Base-by-base conservation (phyloP, 306 rosid genomes). In the Quercus variabilis region DNA sequence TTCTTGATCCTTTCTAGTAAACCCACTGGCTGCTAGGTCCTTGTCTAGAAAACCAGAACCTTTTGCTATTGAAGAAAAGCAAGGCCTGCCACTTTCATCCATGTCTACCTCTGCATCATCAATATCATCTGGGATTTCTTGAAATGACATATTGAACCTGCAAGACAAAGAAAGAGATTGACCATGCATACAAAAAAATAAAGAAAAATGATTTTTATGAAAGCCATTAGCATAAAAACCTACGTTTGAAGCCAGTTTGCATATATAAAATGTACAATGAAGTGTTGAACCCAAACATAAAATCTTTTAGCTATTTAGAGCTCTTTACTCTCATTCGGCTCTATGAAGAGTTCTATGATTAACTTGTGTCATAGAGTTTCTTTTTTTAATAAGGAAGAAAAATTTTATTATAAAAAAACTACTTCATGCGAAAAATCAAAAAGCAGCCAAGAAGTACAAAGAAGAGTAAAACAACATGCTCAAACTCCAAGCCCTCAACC, bases 11-110 rank as follows among this genome's bases (percentile, higher is more conserved):
- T 90, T 92, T 79, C 79, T 88, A 69, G 91, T 80, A 84, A 94
- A 94, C 73, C 98, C 98, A 86, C 98, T 94, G 78, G 97, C 98
- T 77, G 94, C 88, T 84, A 94, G 94, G 76, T 94, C 98, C 85
- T 87, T 92, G 84, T 94, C 98, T 72, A 94, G 86, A 85, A 69
- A 87, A 85, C 89, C 92, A 80, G 83, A 77, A 59, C 85, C 83
- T 86, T 87, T 90, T 51, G 89, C 85, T 81, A 94, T 89, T 68
- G 79, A 77, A 75, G 92, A 88, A 83, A 94, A 89, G 60, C 87
- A 79, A 67, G 90, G 93, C 78, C 89, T 88, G 46, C 87, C 93
- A 75, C 77, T 81, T 72, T 83, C 98, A 33, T 84, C 91, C 23
- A 71, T 68, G 74, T 82, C 87, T 35, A 82, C 85, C 52, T 82